Conservation (phyloP, 441 rosid species). For the Eutrema salsugineum region DNA sequence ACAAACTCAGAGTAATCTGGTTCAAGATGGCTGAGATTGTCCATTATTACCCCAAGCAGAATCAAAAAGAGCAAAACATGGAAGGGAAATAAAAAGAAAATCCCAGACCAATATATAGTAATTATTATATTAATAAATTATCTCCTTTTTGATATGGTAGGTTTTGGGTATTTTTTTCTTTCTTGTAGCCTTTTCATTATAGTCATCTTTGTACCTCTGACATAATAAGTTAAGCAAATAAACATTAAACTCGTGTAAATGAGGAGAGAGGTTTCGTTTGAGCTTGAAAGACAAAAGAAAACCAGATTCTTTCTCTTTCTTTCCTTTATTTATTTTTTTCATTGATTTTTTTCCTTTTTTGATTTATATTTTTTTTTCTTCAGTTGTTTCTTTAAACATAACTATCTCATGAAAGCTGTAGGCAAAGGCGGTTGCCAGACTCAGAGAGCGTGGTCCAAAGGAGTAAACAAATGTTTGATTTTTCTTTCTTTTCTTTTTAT, state of each 20-base stretch:
- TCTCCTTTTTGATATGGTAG: neutral
- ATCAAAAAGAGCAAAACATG: neutral
- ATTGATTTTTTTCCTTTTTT: neutral
- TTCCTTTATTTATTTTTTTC: neutral
- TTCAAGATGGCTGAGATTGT: constrained; percentile 31
- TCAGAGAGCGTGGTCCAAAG: constrained; percentile 6
- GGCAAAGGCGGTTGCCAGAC: neutral
- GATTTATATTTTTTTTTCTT: neutral
- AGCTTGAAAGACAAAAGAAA: constrained; percentile 1
- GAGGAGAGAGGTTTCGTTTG: constrained; percentile 9
- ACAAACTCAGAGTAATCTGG: constrained; percentile 40
- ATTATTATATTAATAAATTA: neutral
- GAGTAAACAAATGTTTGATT: neutral
- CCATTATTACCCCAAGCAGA: constrained; percentile 34
- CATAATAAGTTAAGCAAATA: neutral
- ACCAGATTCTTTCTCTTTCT: neutral
- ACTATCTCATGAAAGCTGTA: constrained; percentile 1
- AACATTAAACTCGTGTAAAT: constrained; percentile 12
- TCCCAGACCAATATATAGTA: neutral
- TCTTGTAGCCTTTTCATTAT: neutral
- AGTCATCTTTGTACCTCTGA: constrained; percentile 17
- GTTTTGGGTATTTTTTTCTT: neutral
- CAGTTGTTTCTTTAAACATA: neutral
- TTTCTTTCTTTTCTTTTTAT: neutral
- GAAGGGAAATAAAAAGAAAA: constrained; percentile 10